Conservation (phyloP, 345 rosid genomes). For the Gossypium anomalum region DNA sequence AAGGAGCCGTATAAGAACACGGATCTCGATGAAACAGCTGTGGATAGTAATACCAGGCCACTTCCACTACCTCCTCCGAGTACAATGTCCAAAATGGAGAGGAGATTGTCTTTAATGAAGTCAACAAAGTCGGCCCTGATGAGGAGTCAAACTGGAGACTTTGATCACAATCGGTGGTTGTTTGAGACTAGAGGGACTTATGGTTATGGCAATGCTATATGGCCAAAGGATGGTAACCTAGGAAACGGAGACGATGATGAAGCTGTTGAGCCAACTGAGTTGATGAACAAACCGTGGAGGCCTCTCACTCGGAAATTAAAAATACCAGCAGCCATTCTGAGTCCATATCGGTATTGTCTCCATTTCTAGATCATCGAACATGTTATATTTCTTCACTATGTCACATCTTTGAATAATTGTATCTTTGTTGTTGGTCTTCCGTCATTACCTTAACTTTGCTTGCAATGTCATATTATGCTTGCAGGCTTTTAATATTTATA, state of each 20-base stretch:
- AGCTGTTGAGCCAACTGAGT: conserved; percentile 53
- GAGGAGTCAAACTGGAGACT: conserved; percentile 96
- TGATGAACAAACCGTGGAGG: conserved; percentile 90
- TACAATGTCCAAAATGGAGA: conserved; percentile 75
- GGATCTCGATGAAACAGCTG: conserved; percentile 59
- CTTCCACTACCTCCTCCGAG: conserved; percentile 57
- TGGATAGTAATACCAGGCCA: conserved; percentile 47
- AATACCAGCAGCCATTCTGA: conserved; percentile 83
- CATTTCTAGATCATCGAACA: too few species aligned
- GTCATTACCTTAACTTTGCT: conserved; percentile 7
- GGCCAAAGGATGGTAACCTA: conserved; percentile 82
- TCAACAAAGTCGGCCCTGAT: conserved; percentile 71
- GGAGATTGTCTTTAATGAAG: conserved; percentile 90
- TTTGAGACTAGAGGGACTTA: conserved; percentile 88
- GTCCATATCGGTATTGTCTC: too few species aligned
- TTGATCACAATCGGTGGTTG: conserved; percentile 90
- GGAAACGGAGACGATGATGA: conserved; percentile 62
- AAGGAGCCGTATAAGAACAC: conserved; percentile 80
- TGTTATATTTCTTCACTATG: too few species aligned
- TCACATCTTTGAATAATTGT: background rate
- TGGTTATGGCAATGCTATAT: conserved; percentile 93
- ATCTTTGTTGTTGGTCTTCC: background rate
- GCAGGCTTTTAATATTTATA: conserved; percentile 76
- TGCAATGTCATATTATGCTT: conserved; percentile 10
- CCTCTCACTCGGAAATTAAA: conserved; percentile 87